Percentiles rank a stretch among this genome's conserved stretches.
These are phyloP conservation scores for Arthrobotrys pseudoclavata DNA, from an alignment of 2,329 filamentous ascomycete species.

Conservation along the genomic window DNA sequence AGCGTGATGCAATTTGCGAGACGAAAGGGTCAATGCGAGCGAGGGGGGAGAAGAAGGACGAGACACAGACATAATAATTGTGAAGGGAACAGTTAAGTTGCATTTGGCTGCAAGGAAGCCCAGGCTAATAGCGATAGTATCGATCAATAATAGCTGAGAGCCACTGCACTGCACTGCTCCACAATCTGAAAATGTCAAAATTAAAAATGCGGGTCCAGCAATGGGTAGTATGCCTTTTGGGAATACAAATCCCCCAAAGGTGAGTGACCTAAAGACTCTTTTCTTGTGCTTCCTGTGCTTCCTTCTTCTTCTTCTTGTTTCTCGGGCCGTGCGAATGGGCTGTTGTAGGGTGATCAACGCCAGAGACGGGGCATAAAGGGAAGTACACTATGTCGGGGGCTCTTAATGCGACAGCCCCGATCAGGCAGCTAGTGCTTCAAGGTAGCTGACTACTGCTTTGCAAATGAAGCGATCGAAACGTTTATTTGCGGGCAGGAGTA, in stretches of 20 bases:
- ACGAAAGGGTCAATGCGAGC: slow-evolving; percentile 60
- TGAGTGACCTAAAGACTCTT: slow-evolving; percentile 12
- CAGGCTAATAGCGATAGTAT: slow-evolving; percentile 52
- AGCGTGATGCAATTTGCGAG: slow-evolving; percentile 60
- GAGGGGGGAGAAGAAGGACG: slow-evolving; percentile 42
- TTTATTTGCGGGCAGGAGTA: slow-evolving; percentile 52
- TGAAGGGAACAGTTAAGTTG: slow-evolving; percentile 46
- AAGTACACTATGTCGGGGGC: slow-evolving; percentile 51
- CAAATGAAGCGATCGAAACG: slow-evolving; percentile 51
- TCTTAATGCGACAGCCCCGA: slow-evolving; percentile 60
- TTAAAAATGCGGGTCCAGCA: slow-evolving; percentile 52
- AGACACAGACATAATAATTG: slow-evolving; percentile 34
- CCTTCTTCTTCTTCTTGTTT: slow-evolving; percentile 1
- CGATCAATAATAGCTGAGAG: slow-evolving; percentile 38
- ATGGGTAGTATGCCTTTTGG: slow-evolving; percentile 6
- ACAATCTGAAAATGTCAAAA: slow-evolving; percentile 51
- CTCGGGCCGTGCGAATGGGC: slow-evolving; percentile 47
- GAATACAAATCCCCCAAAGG: slow-evolving; percentile 22
- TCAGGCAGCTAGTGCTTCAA: slow-evolving; percentile 59
- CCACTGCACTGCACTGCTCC: slow-evolving; percentile 31
- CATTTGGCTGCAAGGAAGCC: slow-evolving; percentile 54
- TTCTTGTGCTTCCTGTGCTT: not conserved
- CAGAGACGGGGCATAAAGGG: slow-evolving; percentile 48
- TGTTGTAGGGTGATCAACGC: slow-evolving; percentile 41
- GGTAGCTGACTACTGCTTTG: slow-evolving; percentile 50